phyloP scores from a whole-genome alignment of 129 eudicot genomes.

The Saussurea involucrata region DNA sequence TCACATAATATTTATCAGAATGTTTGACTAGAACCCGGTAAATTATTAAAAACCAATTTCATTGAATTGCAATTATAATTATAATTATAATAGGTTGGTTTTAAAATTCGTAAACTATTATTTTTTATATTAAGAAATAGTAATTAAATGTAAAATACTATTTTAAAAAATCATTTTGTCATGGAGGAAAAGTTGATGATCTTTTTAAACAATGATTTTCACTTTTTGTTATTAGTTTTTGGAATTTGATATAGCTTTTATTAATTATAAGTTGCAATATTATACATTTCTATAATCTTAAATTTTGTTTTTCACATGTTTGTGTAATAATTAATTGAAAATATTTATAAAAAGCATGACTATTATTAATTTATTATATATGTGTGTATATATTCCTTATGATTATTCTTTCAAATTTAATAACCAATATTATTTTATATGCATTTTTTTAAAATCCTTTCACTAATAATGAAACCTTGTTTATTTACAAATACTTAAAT shows the following conservation, averaged over 20 bases:
- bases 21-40: too few species aligned
- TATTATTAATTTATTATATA: too few species aligned
- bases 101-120: too few species aligned
- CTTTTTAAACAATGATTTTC: neutral
- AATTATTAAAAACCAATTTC: too few species aligned
- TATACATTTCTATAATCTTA: neutral
- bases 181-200: neutral
- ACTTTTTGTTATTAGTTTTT: neutral
- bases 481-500: neutral
- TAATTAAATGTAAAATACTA: neutral
- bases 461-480: neutral
- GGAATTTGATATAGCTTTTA: neutral
- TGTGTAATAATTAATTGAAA: neutral
- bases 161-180: neutral
- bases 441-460: neutral
- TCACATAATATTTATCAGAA: too few species aligned
- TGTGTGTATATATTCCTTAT: too few species aligned
- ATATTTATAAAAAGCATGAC: too few species aligned
- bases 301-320: too few species aligned
- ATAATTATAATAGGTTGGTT: too few species aligned
- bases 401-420: too few species aligned
- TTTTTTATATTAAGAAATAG: neutral
- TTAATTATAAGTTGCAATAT: neutral
- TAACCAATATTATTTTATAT: neutral
- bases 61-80: too few species aligned